Evolutionary conservation across 495 filamentous ascomycete genomes (phyloP), one percentile per base, ranked within the genome.

Genomic region (Patellaria atrata): DNA sequence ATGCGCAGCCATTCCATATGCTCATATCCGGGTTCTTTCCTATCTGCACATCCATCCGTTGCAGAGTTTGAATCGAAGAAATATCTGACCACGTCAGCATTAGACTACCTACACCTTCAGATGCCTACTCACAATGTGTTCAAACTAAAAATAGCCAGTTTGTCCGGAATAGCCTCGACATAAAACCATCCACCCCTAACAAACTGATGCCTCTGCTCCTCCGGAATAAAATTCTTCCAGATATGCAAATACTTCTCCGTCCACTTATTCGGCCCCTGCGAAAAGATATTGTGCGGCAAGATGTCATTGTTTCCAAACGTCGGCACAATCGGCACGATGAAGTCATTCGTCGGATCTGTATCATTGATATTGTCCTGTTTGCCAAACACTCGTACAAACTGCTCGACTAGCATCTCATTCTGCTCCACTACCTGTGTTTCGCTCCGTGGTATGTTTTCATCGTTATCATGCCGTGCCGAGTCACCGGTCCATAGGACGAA

Each of bases 401-500:
- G 79, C 37, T 71, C 57, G 4, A 83, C 77, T 30, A 94, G 64
- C 45, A 72, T 63, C 20, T 68, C 53, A 53, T 99, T 99, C 35
- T 79, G 64, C 24, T 70, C 55, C 2, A 86, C 51, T 10, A 99
- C 75, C 52, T 96, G 77, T 8, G 65, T 57, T 24, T 70, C 59
- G 12, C 63, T 78, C 31, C 89, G 77, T 12, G 89, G 89, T 12
- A 80, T 70, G 24, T 69, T 53, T 52, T 86, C 84, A 50, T 97
- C 89, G 57, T 78, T 92, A 55, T 94, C 89, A 55, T 97, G 89
- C 40, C 91, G 73, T 20, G 83, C 87, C 14, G 82, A 92, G 55
- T 99, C 89, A 36, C 89, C 89, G 0, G 91, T 96, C 91, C 91
- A 99, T 33, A 99, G 63, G 24, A 96, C 77, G 51, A 99, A 99